Base-by-base conservation (phyloP, 108 stramenopile genomes). In the Cyclotella cryptica region DNA sequence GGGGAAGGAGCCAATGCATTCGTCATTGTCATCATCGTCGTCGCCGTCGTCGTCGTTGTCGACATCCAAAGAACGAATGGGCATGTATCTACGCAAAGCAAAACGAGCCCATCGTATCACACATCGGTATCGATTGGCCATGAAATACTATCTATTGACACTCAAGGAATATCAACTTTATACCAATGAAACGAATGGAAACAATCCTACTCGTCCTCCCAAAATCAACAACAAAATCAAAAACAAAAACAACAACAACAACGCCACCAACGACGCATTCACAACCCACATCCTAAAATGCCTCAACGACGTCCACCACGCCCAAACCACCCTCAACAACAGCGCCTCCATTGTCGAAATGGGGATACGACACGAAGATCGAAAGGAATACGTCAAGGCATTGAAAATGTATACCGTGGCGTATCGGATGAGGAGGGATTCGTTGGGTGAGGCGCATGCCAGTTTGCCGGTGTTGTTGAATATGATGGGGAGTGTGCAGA, bases 401-500 rank as follows among this genome's bases (percentile, higher is more conserved):
- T 63, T 95, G 0, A 90, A 92, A 68, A 87, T 93, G 88, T 96
- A 93, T 63, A 93, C 92, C 22, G 88, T 96, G 47, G 92, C 95
- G 4, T 93, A 93, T 73, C 91, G 95, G 1, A 96, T 96, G 73
- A 82, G 92, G 28, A 41, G 90, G 12, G 95, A 96, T 58, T 79
- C 84, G 22, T 67, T 93, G 35, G 87, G 88, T 30, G 75, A 77
- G 11, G 71, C 85, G 40, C 95, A 96, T 71, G 92, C 95, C 3
- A 86, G 84, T 62, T 63, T 93, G 15, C 80, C 89, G 0, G 90
- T 93, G 8, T 67, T 93, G 39, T 67, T 96, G 27, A 96, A 96
- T 69, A 90, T 96, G 88, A 75, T 96, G 80, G 94, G 91, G 43
- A 83, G 78, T 40, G 86, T 96, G 7, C 92, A 92, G 77, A 80